phyloP scores from a whole-genome alignment of 129 eudicot genomes.

The Heracleum sosnowskyi region DNA sequence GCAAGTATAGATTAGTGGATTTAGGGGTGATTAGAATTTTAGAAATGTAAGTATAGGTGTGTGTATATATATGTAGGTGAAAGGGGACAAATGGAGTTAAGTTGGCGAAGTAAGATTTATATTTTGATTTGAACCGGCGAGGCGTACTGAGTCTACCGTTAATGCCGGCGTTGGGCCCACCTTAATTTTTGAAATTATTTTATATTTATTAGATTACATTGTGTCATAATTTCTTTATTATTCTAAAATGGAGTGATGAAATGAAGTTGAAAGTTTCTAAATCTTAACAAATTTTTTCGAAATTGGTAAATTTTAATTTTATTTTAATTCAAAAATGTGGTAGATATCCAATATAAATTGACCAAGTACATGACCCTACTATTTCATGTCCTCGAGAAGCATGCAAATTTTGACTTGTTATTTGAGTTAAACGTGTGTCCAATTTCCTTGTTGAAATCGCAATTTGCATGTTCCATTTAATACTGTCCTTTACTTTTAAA shows the following conservation, averaged over 20 bases:
- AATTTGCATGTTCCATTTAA: neutral
- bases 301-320: no score
- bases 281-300: no score
- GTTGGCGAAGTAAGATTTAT: neutral
- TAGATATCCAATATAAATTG: neutral
- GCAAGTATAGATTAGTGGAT: neutral
- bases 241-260: no score
- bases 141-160: neutral
- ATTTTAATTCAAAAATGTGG: no score
- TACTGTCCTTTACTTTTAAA: no score
- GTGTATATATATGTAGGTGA: neutral
- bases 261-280: no score
- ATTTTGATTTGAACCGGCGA: neutral
- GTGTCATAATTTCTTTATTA: no score
- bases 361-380: neutral
- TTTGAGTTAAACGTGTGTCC: neutral
- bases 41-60: neutral
- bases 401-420: neutral
- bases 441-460: neutral
- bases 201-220: no score
- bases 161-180: conserved; percentile 12
- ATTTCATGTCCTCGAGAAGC: neutral
- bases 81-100: neutral
- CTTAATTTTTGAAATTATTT: no score
- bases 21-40: neutral